Evolutionary conservation across 352 stramenopile species (phyloP), one percentile per base, ranked within the genome.

Genomic region (Blastocystis sp.): DNA sequence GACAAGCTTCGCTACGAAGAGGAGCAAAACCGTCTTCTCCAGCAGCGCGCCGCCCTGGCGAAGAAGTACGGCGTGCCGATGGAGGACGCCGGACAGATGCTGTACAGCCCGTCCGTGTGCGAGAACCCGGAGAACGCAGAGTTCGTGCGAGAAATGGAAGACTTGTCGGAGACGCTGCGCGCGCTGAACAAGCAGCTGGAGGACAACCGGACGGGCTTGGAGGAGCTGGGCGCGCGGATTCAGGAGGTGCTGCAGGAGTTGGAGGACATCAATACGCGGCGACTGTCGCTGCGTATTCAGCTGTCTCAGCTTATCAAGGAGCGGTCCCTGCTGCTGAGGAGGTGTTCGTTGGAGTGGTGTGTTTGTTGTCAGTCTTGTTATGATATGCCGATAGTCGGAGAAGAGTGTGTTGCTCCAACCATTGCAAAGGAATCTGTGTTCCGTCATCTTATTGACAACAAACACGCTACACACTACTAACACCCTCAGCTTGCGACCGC

Each of bases 291-390:
- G n/a, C 48, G 74, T 43, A 84, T 84, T 63, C 74, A 84, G 45
- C 40, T 84, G 11, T 40, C 74, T 11, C 74, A 84, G 74, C 60
- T 84, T n/a, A 84, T 84, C 24, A 84, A 84, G 38, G 74, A 84
- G 34, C 74, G 74, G 10, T 84, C 74, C 19, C 34, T 84, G 17
- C 28, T 84, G 10, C 43, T 84, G 40, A 69, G 6, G 68, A 62
- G 69, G 2, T 43, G 28, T 14, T 38, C 21, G 10, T 68, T 66
- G 19, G 40, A 70, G 24, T 84, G n/a, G 59, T 59, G 17, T 84
- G 74, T 84, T 84, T 84, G 52, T 68, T 70, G 19, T 24, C 3
- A 24, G 66, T 28, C 28, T 34, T 34, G 28, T 34, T 34, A 34
- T 34, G 28, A 34, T 34, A 34, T 34, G 28, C 28, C 28, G 28